Base-by-base conservation (phyloP, 2,329 filamentous ascomycete species). In the Colletotrichum godetiae region DNA sequence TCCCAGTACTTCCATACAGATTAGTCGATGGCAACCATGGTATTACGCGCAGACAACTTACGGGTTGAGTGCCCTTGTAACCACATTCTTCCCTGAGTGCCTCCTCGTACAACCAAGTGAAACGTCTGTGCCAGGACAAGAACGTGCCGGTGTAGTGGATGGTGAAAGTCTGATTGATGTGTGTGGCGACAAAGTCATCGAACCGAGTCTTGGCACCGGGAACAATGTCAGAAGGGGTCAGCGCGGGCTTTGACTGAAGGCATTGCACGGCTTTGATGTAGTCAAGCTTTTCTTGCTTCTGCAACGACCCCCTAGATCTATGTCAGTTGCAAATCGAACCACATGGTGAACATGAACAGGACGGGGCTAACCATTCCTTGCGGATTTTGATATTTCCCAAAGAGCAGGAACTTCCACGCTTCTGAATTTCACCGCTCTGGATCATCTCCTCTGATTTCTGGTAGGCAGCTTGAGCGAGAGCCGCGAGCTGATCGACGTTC, bases 161-260 rank as follows among this genome's bases (percentile, higher is more conserved):
- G 1, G 60, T 63, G 12, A 80, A 74, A 0, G 87, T 87, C 75
- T 85, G 81, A 68, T 87, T 84, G 67, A 89, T 84, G 73, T 89
- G 88, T 0, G 83, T 81, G 3, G 83, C 86, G 8, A 87, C 80
- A 56, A 85, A 89, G 73, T 89, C 88, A 76, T 89, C 88, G 74
- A 84, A 88, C 74, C 86, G 73, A 2, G 80, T 84, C 72, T 80
- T 81, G 2, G 83, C 85, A 3, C 87, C 87, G 0, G 86, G 80
- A 0, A 82, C 83, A 6, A 81, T 77, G 1, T 78, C 75, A 0
- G 78, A 68, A 1, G 82, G 80, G 0, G 81, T 82, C 27, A 77
- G 77, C 4, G 84, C 75, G 1, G 85, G 84, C 73, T 81, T 79
- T 6, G 76, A 75, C 74, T 83, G 81, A 24, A 88, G 76, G 70